These are phyloP conservation scores for Luffa aegyptiaca DNA, from an alignment of 306 rosid genomes.

Conservation along the genomic window DNA sequence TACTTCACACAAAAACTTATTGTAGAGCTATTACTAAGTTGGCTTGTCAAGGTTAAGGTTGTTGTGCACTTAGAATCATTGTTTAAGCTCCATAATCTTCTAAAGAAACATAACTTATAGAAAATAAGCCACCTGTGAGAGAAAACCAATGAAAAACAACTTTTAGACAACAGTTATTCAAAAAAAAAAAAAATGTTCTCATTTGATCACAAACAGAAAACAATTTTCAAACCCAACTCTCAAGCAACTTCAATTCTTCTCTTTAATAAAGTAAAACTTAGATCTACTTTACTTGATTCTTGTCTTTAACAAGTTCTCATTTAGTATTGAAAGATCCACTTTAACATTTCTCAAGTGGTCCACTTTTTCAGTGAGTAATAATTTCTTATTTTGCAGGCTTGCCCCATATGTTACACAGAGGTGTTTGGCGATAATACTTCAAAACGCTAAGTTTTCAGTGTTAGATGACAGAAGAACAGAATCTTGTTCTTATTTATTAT, in stretches of 20 bases:
- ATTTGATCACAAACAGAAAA: neutral
- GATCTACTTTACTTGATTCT: neutral
- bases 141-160: neutral
- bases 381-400: slow-evolving; percentile 42
- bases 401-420: slow-evolving; percentile 88
- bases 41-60: neutral
- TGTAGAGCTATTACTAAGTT: neutral
- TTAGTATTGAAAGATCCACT: neutral
- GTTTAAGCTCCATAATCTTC: neutral
- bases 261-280: neutral
- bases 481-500: neutral
- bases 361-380: neutral
- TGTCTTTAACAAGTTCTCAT: neutral
- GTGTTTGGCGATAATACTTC: slow-evolving; percentile 57
- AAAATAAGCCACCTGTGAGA: neutral
- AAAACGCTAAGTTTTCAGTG: slow-evolving; percentile 14
- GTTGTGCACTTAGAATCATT: neutral
- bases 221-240: neutral
- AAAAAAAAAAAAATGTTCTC: neutral
- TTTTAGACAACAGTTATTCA: neutral
- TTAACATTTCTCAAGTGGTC: neutral
- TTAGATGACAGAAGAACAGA: neutral
- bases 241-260: neutral
- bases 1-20: neutral
- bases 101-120: neutral